Evolutionary conservation across 192 early-diverging fungal species (phyloP).

Genomic region (Funneliformis geosporum): DNA sequence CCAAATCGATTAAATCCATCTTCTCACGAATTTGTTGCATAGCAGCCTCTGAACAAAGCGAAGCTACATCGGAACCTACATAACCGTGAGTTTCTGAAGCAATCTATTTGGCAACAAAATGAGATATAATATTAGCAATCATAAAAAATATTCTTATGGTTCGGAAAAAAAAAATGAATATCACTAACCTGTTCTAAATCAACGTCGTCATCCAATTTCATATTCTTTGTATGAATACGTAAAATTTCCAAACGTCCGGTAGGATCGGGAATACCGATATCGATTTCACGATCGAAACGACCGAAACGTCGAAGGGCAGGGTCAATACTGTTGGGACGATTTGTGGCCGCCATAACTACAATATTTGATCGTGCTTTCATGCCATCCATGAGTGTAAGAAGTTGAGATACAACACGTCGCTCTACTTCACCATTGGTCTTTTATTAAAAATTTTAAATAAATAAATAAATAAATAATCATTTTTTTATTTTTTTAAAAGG

Average conservation of each 20-base stretch:
- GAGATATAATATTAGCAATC: too few species aligned
- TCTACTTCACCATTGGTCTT: slow-evolving; percentile 97
- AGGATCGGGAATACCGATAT: slow-evolving; percentile 99
- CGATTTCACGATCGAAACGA: slow-evolving; percentile 98
- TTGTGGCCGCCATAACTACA: slow-evolving; percentile 99
- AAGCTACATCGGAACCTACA: slow-evolving; percentile 96
- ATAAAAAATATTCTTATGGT: background rate
- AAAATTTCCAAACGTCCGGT: slow-evolving; percentile 98
- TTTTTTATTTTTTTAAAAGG: too few species aligned
- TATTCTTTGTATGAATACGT: slow-evolving; percentile 99
- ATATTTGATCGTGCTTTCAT: slow-evolving; percentile 96
- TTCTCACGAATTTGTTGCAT: slow-evolving; percentile 99
- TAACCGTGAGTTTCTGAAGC: slow-evolving; percentile 97
- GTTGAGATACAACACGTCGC: slow-evolving; percentile 96
- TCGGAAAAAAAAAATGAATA: too few species aligned
- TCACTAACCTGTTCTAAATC: slow-evolving; percentile 78
- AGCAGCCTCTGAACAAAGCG: slow-evolving; percentile 97
- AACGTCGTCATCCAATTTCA: slow-evolving; percentile 97
- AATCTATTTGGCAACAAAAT: slow-evolving; percentile 46
- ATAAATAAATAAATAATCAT: too few species aligned
- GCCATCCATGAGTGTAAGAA: slow-evolving; percentile 98
- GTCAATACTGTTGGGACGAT: slow-evolving; percentile 98
- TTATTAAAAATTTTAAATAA: too few species aligned
- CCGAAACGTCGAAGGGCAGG: slow-evolving; percentile 98
- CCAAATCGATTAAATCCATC: slow-evolving; percentile 98